Evolutionary conservation across 345 rosid genomes (phyloP).

Genomic region (Aethionema arabicum): DNA sequence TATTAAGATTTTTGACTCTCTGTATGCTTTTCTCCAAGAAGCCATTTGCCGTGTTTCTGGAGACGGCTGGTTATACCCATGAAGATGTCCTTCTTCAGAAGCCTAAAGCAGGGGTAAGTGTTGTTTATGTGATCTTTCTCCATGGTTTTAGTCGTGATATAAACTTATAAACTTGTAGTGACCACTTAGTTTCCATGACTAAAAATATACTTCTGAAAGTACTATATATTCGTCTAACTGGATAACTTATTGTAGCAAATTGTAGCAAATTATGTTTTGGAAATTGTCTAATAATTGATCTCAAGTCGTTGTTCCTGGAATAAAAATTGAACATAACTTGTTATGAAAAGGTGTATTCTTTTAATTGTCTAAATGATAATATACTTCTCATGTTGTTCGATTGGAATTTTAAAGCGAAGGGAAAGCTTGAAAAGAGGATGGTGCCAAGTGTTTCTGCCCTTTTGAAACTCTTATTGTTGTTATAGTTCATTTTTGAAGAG

Average conservation of each 20-base stretch:
- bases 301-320: neutral
- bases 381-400: conserved; percentile 13
- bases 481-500: conserved; percentile 16
- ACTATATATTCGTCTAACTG: neutral
- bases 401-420: neutral
- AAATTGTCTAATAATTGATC: conserved; percentile 8
- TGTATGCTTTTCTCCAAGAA: conserved; percentile 94
- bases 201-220: neutral
- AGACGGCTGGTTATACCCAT: conserved; percentile 63
- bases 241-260: conserved; percentile 5
- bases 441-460: conserved; percentile 9
- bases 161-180: conserved; percentile 9
- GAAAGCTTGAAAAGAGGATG: conserved; percentile 2
- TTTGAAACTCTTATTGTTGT: conserved; percentile 8
- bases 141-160: neutral
- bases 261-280: conserved; percentile 13
- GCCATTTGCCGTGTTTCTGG: conserved; percentile 86
- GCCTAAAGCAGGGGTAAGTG: conserved; percentile 94
- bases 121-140: conserved; percentile 1
- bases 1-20: conserved; percentile 70
- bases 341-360: neutral
- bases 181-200: neutral
- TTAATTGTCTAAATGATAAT: neutral
- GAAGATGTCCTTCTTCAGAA: conserved; percentile 89
- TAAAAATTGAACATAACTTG: conserved; percentile 1